Evolutionary conservation across 306 rosid genomes (phyloP).

Genomic region (Neltuma alba): DNA sequence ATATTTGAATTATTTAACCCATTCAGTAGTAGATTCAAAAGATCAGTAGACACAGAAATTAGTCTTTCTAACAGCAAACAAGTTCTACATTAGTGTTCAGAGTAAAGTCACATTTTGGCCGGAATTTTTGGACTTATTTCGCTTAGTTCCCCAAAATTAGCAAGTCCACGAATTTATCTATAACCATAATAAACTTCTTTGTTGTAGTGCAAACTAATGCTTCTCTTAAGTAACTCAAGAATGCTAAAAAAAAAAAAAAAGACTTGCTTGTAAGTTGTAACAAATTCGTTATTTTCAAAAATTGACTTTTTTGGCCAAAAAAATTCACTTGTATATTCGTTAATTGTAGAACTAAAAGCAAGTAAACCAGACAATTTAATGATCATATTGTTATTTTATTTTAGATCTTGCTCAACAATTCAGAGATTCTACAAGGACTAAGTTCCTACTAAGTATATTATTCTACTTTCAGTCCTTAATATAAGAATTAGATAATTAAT

Average conservation of each 20-base stretch:
- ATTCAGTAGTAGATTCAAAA: not conserved
- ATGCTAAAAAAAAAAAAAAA: not conserved
- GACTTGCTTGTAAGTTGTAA: not conserved
- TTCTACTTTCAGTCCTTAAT: fast-evolving
- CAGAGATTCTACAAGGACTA: not conserved
- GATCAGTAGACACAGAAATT: not conserved
- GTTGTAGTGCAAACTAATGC: not conserved
- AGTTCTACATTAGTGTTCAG: not conserved
- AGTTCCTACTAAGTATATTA: not conserved
- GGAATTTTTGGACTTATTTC: not conserved
- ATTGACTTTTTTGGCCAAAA: too few species aligned
- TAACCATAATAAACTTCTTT: not conserved
- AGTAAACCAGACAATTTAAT: not conserved
- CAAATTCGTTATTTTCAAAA: not conserved
- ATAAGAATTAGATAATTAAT: too few species aligned
- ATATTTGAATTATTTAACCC: not conserved
- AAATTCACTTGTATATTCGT: not conserved
- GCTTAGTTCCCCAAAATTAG: not conserved
- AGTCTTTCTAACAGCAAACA: not conserved
- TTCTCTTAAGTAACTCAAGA: not conserved
- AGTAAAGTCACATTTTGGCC: not conserved
- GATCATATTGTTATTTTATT: not conserved
- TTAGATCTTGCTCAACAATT: not conserved
- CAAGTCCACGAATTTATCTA: not conserved
- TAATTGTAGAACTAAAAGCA: not conserved